Base-by-base conservation (phyloP, 192 early-diverging fungal genomes). In the Coemansia sp. region DNA sequence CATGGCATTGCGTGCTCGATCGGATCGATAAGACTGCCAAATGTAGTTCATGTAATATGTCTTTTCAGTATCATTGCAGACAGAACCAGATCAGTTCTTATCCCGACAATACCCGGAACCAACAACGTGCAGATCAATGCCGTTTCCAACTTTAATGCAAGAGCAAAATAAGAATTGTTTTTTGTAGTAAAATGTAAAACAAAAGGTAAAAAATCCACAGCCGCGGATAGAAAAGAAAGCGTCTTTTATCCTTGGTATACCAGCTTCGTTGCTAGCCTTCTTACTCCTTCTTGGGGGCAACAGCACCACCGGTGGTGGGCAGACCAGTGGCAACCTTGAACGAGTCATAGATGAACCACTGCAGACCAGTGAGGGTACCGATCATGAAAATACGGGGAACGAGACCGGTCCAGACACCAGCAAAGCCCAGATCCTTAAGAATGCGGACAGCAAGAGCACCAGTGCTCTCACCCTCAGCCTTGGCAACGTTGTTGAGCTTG, bases 351-450 rank as follows among this genome's bases (percentile, higher is more conserved):
- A 92, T 87, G 60, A 87, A 83, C 90, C 90, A 94, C 80, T 94
- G 92, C 56, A 91, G 80, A 61, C 86, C 91, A 71, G 93, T 96
- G 38, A 96, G 83, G 59, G 92, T 92, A 84, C 94, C 94, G 69
- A 96, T 90, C 94, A 96, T 96, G 42, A 93, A 76, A 72, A 94
- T 91, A 86, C 94, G 92, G 48, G 92, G 87, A 20, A 86, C 85
- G 29, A 96, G 83, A 64, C 94, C 94, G 73, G 87, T 87, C 88
- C 91, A 92, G 63, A 90, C 76, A 49, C 89, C 89, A 14, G 72
- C 56, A 31, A 87, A 78, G 49, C 89, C 89, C 10, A 91, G 76
- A 32, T 88, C 85, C 73, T 88, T 88, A 25, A 83, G 64, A 57
- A 88, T 77, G 59, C 77, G 75, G 50, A 77, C 31, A 32, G 83